Base-by-base conservation (phyloP, 2,329 filamentous ascomycete species). In the Fusarium coicis region DNA sequence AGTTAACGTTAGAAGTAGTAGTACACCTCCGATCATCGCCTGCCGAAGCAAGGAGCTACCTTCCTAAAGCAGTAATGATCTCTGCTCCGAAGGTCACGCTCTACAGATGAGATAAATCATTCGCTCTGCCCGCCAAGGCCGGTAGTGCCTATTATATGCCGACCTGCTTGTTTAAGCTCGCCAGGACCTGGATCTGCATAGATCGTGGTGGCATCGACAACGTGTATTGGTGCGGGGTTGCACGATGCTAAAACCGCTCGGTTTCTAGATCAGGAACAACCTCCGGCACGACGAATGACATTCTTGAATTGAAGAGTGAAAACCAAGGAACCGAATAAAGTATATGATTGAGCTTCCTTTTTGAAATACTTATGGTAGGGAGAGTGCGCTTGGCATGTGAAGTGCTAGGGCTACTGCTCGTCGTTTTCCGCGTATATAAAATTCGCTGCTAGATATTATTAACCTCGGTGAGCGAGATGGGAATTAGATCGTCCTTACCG, bases 351-450 rank as follows among this genome's bases (percentile, higher is more conserved):
- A 69, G 36, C 50, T 69, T 69, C 66, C 66, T 26, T 52, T 68
- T 68, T 6, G 19, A 67, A 16, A 10, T 7, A 28, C 8, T 47
- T 14, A 9, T 19, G 16, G 21, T n/a, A 6, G 11, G 21, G 4
- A 15, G 9, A n/a, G 11, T 26, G 18, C n/a, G 6, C 14, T 6
- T 16, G 15, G 14, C 64, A 64, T 52, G 49, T 50, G 49, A 46
- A n/a, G 16, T 23, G 11, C 18, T 1, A 3, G 12, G 12, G 2
- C 32, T 66, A 70, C 57, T 76, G 72, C 28, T 72, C 23, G 7
- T 72, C 55, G 21, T 76, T 75, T 23, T 72, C n/a, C 18, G 74
- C 72, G 42, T 76, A 74, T 19, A 76, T 70, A 1, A 76, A 76
- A 52, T 76, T 76, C 10, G 74, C 74, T 58, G 74, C 74, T 76